Conservation (phyloP, 495 filamentous ascomycete species). For the Xylaria bambusicola region DNA sequence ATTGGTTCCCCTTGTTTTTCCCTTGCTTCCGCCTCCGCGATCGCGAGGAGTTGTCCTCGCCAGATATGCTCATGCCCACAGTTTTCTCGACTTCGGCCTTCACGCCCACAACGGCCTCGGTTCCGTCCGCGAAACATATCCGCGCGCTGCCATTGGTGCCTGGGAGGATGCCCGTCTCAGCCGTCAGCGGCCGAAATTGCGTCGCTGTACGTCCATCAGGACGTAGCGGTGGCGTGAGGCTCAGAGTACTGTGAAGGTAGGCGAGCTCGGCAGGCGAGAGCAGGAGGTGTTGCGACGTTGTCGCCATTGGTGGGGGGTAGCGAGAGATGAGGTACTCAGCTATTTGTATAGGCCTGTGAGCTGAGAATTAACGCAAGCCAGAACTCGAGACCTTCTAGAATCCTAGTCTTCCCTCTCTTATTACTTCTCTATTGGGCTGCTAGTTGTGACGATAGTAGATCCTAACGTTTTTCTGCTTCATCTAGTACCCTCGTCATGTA, state of each 20-base stretch:
- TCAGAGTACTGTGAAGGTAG: conserved; percentile 89
- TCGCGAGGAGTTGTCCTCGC: conserved; percentile 19
- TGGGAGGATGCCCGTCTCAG: conserved; percentile 87
- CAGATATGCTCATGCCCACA: conserved; percentile 19
- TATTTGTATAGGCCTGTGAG: background rate
- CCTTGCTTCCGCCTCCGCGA: conserved; percentile 29
- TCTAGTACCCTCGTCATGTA: background rate
- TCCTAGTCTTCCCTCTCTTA: too few relatives aligned
- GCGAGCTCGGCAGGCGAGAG: conserved; percentile 95
- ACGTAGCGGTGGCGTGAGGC: conserved; percentile 76
- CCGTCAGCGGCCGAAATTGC: conserved; percentile 86
- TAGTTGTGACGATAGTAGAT: too few relatives aligned
- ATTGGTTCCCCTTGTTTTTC: background rate
- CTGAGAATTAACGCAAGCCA: too few relatives aligned
- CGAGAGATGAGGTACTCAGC: too few relatives aligned
- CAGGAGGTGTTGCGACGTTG: conserved; percentile 54
- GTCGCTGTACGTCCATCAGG: conserved; percentile 81
- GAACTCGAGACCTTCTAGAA: too few relatives aligned
- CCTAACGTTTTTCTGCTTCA: background rate
- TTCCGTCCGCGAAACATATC: conserved; percentile 91
- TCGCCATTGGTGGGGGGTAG: conserved; percentile 20
- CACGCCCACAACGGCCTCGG: conserved; percentile 91
- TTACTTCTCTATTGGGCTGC: too few relatives aligned
- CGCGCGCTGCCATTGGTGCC: conserved; percentile 89
- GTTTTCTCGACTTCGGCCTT: conserved; percentile 90